phyloP scores from a whole-genome alignment of 139 green algal genomes.

The Raphidocelis subcapitata region DNA sequence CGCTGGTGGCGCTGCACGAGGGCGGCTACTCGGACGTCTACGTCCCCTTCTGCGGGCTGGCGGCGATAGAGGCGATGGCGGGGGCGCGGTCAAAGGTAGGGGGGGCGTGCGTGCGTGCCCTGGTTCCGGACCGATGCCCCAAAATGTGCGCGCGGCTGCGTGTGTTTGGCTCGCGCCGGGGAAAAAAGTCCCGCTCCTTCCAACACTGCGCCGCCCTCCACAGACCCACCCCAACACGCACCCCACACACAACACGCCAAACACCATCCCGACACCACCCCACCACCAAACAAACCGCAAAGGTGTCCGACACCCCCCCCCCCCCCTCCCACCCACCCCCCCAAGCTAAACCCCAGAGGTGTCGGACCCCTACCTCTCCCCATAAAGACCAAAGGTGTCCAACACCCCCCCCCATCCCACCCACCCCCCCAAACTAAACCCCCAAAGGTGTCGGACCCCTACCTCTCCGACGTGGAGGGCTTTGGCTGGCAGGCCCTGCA shows the following conservation, averaged over 20 bases:
- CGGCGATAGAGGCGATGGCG: conserved; percentile 38
- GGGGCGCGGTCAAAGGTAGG: conserved; percentile 18
- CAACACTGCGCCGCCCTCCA: not conserved
- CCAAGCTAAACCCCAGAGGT: too few relatives aligned
- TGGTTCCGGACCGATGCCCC: not conserved
- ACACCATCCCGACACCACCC: too few relatives aligned
- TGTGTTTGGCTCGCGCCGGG: not conserved
- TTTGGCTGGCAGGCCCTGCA: conserved; percentile 34
- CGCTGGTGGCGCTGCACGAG: conserved; percentile 28
- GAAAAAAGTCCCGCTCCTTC: not conserved
- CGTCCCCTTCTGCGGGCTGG: conserved; percentile 52
- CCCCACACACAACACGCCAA: not conserved
- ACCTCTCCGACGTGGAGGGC: conserved; percentile 17
- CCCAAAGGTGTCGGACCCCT: conserved; percentile 19
- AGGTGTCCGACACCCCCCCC: too few relatives aligned
- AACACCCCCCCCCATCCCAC: not conserved
- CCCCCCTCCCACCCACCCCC: too few relatives aligned
- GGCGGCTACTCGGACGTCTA: conserved; percentile 37
- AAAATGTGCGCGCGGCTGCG: not conserved
- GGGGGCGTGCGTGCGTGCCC: not conserved
- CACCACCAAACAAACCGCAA: too few relatives aligned
- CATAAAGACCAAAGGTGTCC: not conserved
- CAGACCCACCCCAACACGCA: not conserved
- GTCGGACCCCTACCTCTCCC: too few relatives aligned
- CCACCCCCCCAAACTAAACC: too few relatives aligned